phyloP scores from a whole-genome alignment of 2,329 filamentous ascomycete genomes.

The Penicillium sp. region DNA sequence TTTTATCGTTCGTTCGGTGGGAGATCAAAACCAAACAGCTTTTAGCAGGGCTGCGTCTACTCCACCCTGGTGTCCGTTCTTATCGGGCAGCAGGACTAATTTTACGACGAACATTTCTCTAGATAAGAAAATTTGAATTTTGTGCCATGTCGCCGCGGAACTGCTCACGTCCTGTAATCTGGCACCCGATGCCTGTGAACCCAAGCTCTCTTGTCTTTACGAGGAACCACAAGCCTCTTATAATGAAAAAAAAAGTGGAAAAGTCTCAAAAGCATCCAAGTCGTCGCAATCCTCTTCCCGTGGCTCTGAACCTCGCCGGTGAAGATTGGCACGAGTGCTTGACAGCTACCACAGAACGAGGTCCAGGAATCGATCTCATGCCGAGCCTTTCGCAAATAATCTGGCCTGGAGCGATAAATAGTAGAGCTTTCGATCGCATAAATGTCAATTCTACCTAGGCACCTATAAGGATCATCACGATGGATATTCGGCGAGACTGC shows the following conservation, averaged over 20 bases:
- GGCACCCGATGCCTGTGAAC: too few species aligned
- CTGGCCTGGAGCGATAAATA: background rate
- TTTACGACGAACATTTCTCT: slow-evolving; percentile 45
- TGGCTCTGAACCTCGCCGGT: too few species aligned
- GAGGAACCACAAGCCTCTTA: background rate
- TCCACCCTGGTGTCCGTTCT: slow-evolving; percentile 47
- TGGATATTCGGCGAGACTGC: background rate
- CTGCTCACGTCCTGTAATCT: background rate
- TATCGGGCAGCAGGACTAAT: slow-evolving; percentile 46
- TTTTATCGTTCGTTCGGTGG: slow-evolving; percentile 47
- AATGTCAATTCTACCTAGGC: too few species aligned
- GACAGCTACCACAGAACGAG: too few species aligned
- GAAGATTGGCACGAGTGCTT: too few species aligned
- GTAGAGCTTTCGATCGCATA: too few species aligned
- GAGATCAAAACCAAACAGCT: slow-evolving; percentile 49
- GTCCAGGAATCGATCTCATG: too few species aligned
- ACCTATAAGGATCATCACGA: background rate
- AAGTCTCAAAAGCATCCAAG: too few species aligned
- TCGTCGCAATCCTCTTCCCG: too few species aligned
- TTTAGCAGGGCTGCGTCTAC: slow-evolving; percentile 52
- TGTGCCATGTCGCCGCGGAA: background rate
- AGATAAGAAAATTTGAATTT: background rate
- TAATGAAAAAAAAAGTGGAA: too few species aligned
- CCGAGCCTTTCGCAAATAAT: background rate
- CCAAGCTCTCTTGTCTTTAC: background rate